Evolutionary conservation across 495 filamentous ascomycete genomes (phyloP), one percentile per base, ranked within the genome.

Genomic region (Chlorociboria aeruginascens): DNA sequence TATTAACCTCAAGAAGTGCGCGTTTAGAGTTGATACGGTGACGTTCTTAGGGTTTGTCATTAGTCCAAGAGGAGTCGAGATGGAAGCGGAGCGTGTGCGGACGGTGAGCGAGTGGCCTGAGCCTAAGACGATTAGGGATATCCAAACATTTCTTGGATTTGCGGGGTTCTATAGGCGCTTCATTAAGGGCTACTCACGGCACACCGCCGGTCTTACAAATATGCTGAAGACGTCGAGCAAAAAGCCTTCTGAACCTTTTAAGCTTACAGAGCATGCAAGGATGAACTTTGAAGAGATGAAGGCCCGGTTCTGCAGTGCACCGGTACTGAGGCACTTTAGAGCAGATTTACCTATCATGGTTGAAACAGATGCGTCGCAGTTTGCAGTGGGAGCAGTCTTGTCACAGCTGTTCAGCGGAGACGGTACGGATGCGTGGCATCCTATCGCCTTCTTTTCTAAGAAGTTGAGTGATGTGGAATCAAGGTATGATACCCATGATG

Each of bases 1-100:
- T n/a, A n/a, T n/a, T n/a, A n/a, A n/a, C n/a, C n/a, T n/a, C n/a
- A n/a, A n/a, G n/a, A n/a, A n/a, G n/a, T n/a, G n/a, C n/a, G n/a
- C n/a, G n/a, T 67, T 69, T 33, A 16, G 54, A 38, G 32, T 53
- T 3, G 38, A 8, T 0, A 8, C 48, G n/a, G 55, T 48, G 0
- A 50, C 60, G 10, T 66, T 52, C 45, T 50, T 65, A 28, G 56
- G 50, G 7, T 53, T 62, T 32, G 49, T 63, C 9, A 30, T 67
- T 0, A 32, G 1, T 7, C 49, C 17, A 0, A 40, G 63, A 1
- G 53, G 60, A 0, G 52, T 66, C 10, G 8, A 43, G 2, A 46
- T 62, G 1, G 42, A 65, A 33, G 50, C 37, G 0, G 30, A 32
- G 3, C 44, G 40, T 40, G 25, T 43, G 8, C 7, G 11, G 14